Percentiles rank a stretch among this genome's conserved stretches.
Evolutionary conservation across 2,329 filamentous ascomycete genomes (phyloP).

Genomic region (Cytospora schulzeri): DNA sequence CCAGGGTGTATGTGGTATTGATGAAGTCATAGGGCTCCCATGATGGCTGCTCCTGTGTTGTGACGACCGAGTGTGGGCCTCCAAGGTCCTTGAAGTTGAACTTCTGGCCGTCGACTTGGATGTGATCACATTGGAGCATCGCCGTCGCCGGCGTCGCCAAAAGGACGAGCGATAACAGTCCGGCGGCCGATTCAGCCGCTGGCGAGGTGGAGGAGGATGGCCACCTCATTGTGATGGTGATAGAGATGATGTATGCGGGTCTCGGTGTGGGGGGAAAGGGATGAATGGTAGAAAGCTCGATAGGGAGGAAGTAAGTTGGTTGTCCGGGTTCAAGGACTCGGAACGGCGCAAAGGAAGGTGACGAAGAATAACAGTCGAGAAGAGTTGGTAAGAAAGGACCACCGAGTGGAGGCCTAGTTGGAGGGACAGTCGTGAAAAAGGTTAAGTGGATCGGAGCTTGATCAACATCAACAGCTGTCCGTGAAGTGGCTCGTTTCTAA

Average conservation of each 20-base stretch:
- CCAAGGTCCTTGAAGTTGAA: slow-evolving; percentile 67
- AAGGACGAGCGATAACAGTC: slow-evolving; percentile 40
- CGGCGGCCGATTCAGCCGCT: slow-evolving; percentile 38
- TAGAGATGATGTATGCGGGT: slow-evolving; percentile 14
- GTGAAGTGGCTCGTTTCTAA: background rate
- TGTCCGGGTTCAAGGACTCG: background rate
- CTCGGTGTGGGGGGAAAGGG: background rate
- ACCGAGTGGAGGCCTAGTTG: background rate
- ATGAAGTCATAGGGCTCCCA: slow-evolving; percentile 52
- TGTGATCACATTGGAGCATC: slow-evolving; percentile 63
- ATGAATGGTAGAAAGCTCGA: background rate
- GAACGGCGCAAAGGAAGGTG: background rate
- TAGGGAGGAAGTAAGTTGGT: too few relatives aligned
- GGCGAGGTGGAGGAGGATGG: slow-evolving; percentile 34
- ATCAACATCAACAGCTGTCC: background rate
- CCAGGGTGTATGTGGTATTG: slow-evolving; percentile 81
- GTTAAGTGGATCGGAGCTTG: background rate
- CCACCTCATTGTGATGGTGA: slow-evolving; percentile 42
- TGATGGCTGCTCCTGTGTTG: slow-evolving; percentile 45
- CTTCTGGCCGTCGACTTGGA: slow-evolving; percentile 58
- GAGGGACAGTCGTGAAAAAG: background rate
- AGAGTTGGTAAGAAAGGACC: background rate
- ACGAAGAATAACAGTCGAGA: background rate
- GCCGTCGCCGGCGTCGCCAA: slow-evolving; percentile 44
- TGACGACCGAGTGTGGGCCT: slow-evolving; percentile 71